These are phyloP conservation scores for Curvularia sp. DNA, from an alignment of 2,329 filamentous ascomycete genomes.

Conservation along the genomic window DNA sequence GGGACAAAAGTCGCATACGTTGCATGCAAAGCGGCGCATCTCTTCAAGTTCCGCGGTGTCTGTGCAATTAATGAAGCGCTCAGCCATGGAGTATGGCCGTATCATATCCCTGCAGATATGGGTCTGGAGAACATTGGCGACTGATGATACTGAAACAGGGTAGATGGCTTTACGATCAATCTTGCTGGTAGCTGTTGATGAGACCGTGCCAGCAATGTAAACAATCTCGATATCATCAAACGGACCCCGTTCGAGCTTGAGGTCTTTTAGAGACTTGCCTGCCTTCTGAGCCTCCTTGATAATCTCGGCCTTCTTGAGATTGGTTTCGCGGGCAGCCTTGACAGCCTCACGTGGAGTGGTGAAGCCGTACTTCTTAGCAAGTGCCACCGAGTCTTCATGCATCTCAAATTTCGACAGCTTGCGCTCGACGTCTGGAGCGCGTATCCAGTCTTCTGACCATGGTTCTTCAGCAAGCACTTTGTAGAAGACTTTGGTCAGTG, in stretches of 20 bases:
- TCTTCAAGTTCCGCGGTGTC: constrained; percentile 43
- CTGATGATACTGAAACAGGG: constrained; percentile 45
- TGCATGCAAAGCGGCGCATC: constrained; percentile 45
- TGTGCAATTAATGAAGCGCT: constrained; percentile 43
- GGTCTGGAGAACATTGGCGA: constrained; percentile 42
- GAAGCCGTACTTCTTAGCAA: constrained; percentile 40
- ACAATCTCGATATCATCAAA: constrained; percentile 50
- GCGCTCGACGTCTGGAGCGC: constrained; percentile 47
- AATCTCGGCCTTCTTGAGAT: constrained; percentile 26
- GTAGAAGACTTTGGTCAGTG: constrained; percentile 49
- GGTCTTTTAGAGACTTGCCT: constrained; percentile 28
- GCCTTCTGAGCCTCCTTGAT: constrained; percentile 23
- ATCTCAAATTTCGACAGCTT: constrained; percentile 50
- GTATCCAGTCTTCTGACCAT: constrained; percentile 50
- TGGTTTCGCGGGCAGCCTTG: constrained; percentile 40
- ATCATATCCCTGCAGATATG: constrained; percentile 49
- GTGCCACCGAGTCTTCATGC: constrained; percentile 44
- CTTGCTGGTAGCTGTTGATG: constrained; percentile 45
- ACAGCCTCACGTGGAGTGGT: constrained; percentile 43
- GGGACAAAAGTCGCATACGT: constrained; percentile 48
- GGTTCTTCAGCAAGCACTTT: constrained; percentile 49
- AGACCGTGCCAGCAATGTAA: constrained; percentile 49
- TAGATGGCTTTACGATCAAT: constrained; percentile 46
- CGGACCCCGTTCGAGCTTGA: constrained; percentile 38
- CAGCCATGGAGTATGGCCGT: constrained; percentile 44